Base-by-base conservation (phyloP, 768 basidiomycete species). In the Mycena rosella region DNA sequence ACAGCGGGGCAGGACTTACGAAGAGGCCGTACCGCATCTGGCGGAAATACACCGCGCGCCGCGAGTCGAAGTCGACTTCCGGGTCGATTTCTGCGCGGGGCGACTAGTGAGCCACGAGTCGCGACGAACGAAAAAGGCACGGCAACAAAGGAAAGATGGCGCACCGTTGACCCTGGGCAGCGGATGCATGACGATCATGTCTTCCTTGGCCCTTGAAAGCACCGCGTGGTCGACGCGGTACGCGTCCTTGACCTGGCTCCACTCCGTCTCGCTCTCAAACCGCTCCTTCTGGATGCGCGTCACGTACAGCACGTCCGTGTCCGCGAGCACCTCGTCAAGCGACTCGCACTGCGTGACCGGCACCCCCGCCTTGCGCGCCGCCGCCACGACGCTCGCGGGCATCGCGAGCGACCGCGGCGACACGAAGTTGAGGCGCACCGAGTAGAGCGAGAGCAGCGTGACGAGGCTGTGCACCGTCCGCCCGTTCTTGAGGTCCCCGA, bases 161-260 rank as follows among this genome's bases (percentile, higher is more conserved):
- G 70, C 70, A 91, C 94, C 94, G 66, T 94, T 95, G 56, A 97
- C 90, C 74, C 98, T 82, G 17, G 98, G 98, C 24, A 99, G 84
- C n/a, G 98, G 98, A 79, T 99, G 98, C 96, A 99, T 97, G 71
- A 99, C 96, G 65, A 99, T 98, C 90, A 98, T 95, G 59, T 96
- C 94, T 70, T 95, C 92, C 83, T 99, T 99, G 13, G 98, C 97
- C 47, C 93, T 86, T 7, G 96, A 90, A 29, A 99, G 85, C 34
- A 99, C 89, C 14, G 96, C 94, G 75, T 99, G 98, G 79, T 99
- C 95, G 60, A 99, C 89, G 36, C 95, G 85, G 78, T 97, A 99
- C 18, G 91, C 88, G 76, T 97, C 93, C 83, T 95, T 98, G 73
- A 98, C 95, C 51, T 89, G 86, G 70, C 91, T 83, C 94, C 96